Evolutionary conservation across 2,329 filamentous ascomycete species (phyloP), one percentile per base, ranked within the genome.

Genomic region (Stromatinia cepivora): DNA sequence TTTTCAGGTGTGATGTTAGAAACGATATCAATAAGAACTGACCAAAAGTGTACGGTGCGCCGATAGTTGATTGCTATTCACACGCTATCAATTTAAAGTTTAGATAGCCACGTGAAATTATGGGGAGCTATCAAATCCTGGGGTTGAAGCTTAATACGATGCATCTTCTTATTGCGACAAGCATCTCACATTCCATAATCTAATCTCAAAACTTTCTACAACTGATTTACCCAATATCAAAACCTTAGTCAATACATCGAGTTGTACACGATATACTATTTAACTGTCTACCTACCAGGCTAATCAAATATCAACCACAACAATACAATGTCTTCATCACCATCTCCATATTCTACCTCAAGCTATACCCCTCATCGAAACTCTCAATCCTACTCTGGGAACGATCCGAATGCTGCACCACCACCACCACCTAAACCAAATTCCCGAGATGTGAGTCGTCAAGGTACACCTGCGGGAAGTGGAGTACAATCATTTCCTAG

Each of bases 371-470:
- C 74, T 56, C 74, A 73, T 68, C 74, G 72, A 66, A 73, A 72
- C 50, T 76, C 76, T 53, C 70, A 78, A 67, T 75, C 74, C 59
- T 80, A 83, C 71, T 84, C 42, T 28, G 56, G n/a, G 4, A 39
- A 39, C 39, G 56, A 85, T 70, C 79, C 84, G 7, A 82, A 85
- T 56, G 83, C 84, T 17, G 90, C 90, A 36, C 91, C 91, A 0
- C 85, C 88, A 11, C 90, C 89, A 22, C 90, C 91, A 1, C 91
- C 91, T 0, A 93, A 93, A 78, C 88, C 90, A 22, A 85, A 82
- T 74, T 90, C 86, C 79, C 89, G 90, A 78, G 90, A 92, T 73
- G 81, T 86, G 65, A 92, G 87, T 79, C 87, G 89, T 71, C 84
- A 87, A 72, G 85, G 86, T 75, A 92, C 90, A 34, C 90, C 90